Conservation (phyloP, 495 filamentous ascomycete species). For the Massariosphaeria phaeospora region DNA sequence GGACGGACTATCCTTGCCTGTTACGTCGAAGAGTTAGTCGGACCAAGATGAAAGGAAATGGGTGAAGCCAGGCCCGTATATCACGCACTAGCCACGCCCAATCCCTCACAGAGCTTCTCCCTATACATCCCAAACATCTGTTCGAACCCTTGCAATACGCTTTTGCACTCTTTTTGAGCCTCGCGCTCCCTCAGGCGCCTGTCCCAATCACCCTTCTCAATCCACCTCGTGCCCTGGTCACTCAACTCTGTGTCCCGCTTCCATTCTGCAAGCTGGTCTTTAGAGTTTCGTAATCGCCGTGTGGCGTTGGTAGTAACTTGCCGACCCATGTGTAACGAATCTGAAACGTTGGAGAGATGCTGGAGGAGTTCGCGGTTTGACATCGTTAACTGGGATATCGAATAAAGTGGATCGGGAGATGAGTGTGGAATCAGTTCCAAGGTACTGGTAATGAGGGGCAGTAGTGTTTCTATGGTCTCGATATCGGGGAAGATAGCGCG, state of each 20-base stretch:
- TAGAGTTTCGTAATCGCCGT: conserved; percentile 66
- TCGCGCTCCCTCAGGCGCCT: conserved; percentile 67
- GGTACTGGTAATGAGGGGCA: conserved; percentile 49
- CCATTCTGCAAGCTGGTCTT: conserved; percentile 77
- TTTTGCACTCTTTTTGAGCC: conserved; percentile 70
- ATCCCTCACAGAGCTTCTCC: conserved; percentile 45
- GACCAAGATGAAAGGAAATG: no score
- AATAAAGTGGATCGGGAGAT: conserved; percentile 63
- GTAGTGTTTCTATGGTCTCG: conserved; percentile 43
- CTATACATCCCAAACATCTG: conserved; percentile 67
- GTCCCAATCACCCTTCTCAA: conserved; percentile 76
- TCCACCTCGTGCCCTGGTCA: conserved; percentile 75
- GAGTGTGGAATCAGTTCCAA: conserved; percentile 50
- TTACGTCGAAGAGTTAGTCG: no score
- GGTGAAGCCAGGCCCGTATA: no score
- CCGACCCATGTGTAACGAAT: conserved; percentile 88
- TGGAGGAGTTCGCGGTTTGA: conserved; percentile 70
- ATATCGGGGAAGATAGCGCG: conserved; percentile 50
- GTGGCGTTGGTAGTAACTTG: conserved; percentile 78
- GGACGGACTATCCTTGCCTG: no score
- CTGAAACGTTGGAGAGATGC: conserved; percentile 78
- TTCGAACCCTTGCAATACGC: conserved; percentile 89
- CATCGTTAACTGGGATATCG: conserved; percentile 72
- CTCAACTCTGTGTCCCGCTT: conserved; percentile 71
- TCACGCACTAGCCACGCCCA: conserved; percentile 32